phyloP scores from a whole-genome alignment of 306 rosid species.

The Chamaecrista fasciculata region DNA sequence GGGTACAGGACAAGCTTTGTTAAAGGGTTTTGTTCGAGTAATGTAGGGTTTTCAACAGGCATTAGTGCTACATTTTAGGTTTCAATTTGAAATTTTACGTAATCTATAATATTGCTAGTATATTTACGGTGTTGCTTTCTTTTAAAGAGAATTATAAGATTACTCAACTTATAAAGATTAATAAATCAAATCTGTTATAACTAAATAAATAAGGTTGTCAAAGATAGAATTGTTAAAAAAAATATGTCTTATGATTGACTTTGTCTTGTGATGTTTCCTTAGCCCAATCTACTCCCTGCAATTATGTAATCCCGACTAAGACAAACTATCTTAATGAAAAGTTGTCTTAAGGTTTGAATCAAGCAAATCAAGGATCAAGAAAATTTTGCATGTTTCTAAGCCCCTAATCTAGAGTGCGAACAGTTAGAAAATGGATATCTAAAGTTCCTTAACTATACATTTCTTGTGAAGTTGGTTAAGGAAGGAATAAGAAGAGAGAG shows the following conservation, averaged over 20 bases:
- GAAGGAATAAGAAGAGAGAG: no score
- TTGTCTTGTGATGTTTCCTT: no score
- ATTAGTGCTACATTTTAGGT: neutral
- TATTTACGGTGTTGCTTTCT: neutral
- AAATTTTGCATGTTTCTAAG: neutral
- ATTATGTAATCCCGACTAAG: neutral
- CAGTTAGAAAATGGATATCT: no score
- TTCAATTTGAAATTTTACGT: neutral
- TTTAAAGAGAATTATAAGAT: no score
- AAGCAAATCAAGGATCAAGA: neutral
- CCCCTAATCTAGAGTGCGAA: neutral
- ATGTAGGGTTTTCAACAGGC: neutral
- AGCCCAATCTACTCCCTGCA: neutral
- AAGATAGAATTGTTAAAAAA: no score
- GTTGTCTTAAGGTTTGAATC: neutral
- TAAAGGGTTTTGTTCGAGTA: neutral
- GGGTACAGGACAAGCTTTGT: slow-evolving; percentile 1
- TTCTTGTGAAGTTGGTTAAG: no score
- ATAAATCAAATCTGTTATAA: neutral
- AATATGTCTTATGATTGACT: no score
- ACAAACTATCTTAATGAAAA: neutral
- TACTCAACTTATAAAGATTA: no score
- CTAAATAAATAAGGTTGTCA: neutral
- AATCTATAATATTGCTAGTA: neutral
- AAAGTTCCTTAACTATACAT: no score